A percentile compares a stretch with the other conserved stretches of the same genome.
Conservation (phyloP, 805 yeast species). For the Starmerella lactis-condensi region DNA sequence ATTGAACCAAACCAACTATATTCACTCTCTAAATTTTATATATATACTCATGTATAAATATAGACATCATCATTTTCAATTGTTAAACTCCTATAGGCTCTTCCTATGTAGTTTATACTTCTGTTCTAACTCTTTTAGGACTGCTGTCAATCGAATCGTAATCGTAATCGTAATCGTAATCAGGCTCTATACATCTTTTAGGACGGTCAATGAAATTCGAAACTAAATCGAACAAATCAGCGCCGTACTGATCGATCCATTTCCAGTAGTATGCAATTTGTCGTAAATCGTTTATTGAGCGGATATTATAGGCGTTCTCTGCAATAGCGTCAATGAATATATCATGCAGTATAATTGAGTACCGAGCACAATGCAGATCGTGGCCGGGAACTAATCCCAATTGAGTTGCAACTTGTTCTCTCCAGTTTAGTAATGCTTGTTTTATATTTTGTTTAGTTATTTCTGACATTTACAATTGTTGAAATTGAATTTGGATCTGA, state of each 20-base stretch:
- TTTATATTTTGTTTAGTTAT: slow-evolving; percentile 4
- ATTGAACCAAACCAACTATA: no score
- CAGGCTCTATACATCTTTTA: slow-evolving; percentile 10
- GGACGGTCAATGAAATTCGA: slow-evolving; percentile 14
- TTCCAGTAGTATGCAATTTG: slow-evolving; percentile 19
- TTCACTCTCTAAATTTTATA: no score
- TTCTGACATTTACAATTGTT: no score
- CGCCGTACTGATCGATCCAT: slow-evolving; percentile 19
- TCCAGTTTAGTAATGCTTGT: slow-evolving; percentile 11
- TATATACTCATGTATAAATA: no score
- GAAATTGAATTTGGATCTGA: no score
- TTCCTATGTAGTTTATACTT: slow-evolving; percentile 1
- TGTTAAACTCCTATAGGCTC: no score
- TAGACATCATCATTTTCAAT: no score
- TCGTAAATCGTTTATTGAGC: slow-evolving; percentile 15
- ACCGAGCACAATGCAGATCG: slow-evolving; percentile 17
- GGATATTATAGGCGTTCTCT: slow-evolving; percentile 15
- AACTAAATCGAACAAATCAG: slow-evolving; percentile 17
- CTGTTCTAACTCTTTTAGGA: slow-evolving; percentile 8
- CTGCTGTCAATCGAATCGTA: neutral
- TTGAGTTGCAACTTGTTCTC: slow-evolving; percentile 11
- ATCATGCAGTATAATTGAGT: slow-evolving; percentile 19
- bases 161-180: no score
- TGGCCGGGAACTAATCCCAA: slow-evolving; percentile 16
- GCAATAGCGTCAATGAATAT: slow-evolving; percentile 20